Base-by-base conservation (phyloP, 2,329 filamentous ascomycete species). In the Coleophoma crateriformis region DNA sequence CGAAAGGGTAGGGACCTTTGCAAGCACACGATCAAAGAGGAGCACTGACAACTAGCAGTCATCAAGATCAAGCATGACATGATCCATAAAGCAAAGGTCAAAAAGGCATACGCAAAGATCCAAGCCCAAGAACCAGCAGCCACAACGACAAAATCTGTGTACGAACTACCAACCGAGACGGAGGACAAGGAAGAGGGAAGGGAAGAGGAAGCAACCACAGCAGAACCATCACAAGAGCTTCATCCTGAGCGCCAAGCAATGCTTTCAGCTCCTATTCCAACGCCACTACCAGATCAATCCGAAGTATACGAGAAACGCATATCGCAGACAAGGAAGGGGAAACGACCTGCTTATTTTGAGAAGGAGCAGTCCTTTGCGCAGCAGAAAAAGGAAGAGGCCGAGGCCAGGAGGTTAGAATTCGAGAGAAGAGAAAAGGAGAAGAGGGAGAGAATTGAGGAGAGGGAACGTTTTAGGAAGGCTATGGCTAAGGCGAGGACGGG, bases 71-170 rank as follows among this genome's bases (percentile, higher is more conserved):
- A 97, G 70, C 79, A 86, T 57, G 82, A 88, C 57, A 74, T 96
- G 49, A 96, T 97, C 61, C 82, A 90, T 68, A 95, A 94, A 67
- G 90, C 91, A 53, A 96, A 96, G 69, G 77, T 96, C 54, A 94
- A 92, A 71, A 95, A 96, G 69, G 81, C 87, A 39, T 96, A 96
- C 65, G 87, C 87, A 55, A 96, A 96, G 69, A 74, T 96, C 56
- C 92, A 91, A 68, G 83, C 82, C 38, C 60, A 59, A 47, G 62
- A 65, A 50, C 55, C 59, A 7, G 45, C 50, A 43, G 54, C 63
- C 47, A 53, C 61, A 14, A 27, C 8, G 27, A 27, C 27, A 27
- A 45, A 42, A 27, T 40, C 49, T 15, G 40, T 37, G 13, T 35
- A 40, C 40, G 22, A 19, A 8, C 39, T 39, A 17, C 44, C 51